A percentile compares a stretch with the other conserved stretches of the same genome.
Conservation (phyloP, 108 stramenopile species). For the Cyclotella cryptica region DNA sequence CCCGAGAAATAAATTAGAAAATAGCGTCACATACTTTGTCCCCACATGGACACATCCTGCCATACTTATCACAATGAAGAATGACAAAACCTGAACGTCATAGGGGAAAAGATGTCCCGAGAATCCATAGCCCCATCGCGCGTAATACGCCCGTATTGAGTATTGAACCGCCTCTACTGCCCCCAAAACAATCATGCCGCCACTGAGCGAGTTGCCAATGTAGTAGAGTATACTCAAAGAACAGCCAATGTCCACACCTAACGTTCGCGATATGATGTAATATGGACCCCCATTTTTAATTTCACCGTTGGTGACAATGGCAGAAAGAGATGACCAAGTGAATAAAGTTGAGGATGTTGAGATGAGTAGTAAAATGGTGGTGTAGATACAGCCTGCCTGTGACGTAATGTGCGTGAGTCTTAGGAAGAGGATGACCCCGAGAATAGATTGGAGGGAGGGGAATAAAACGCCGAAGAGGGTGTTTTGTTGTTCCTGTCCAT, state of each 20-base stretch:
- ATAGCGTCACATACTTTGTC: conserved; percentile 61
- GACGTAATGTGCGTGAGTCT: conserved; percentile 80
- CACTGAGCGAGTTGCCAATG: conserved; percentile 71
- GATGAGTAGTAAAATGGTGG: conserved; percentile 50
- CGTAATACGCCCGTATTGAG: conserved; percentile 53
- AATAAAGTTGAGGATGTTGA: conserved; percentile 65
- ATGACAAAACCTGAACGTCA: conserved; percentile 53
- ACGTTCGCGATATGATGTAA: conserved; percentile 71
- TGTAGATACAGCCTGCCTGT: conserved; percentile 70
- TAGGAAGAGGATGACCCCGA: conserved; percentile 87
- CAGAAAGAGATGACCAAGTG: conserved; percentile 73
- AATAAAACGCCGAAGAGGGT: conserved; percentile 71
- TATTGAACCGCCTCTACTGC: conserved; percentile 73
- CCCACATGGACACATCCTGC: conserved; percentile 60
- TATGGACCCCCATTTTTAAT: conserved; percentile 86
- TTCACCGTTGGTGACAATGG: conserved; percentile 83
- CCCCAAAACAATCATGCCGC: conserved; percentile 75
- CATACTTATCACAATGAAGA: conserved; percentile 51
- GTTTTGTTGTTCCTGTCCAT: conserved; percentile 42
- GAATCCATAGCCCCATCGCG: conserved; percentile 43
- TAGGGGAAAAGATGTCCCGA: conserved; percentile 48
- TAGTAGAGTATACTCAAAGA: conserved; percentile 80
- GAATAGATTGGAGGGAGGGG: conserved; percentile 86
- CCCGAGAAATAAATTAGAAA: conserved; percentile 60
- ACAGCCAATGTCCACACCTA: conserved; percentile 80